Evolutionary conservation across 352 stramenopile species (phyloP), one percentile per base, ranked within the genome.

Genomic region (Phytopythium delawarense): DNA sequence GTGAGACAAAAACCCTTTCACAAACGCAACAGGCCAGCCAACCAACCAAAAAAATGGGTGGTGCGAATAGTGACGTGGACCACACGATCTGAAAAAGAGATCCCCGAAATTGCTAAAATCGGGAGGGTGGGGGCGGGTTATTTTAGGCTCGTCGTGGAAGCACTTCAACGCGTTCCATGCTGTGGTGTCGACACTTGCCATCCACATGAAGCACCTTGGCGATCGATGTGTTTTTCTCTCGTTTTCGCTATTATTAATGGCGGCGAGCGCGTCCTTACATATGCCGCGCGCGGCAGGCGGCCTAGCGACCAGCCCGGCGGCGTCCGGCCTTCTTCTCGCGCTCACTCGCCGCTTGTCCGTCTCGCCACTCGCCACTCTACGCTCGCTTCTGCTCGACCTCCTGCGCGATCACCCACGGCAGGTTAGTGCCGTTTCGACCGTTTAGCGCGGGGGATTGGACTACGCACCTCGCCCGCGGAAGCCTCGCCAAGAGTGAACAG

Each of bases 401-500:
- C 40, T 44, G 39, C 18, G 8, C 40, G 28, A 32, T 12, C 9
- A 32, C 2, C 7, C 8, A 51, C 11, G 9, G 2, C 16, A 4
- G 3, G 45, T 51, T 51, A 51, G 45, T 16, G 7, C n/a, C 44
- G 8, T 50, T 12, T 25, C 20, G 7, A 28, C 20, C 21, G 18
- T 0, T 18, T 13, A 51, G 4, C 11, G 32, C 45, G 20, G 13
- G 20, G 13, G 4, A 50, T 21, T 18, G 8, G 15, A 20, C 50
- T 7, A 63, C 69, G 52, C 59, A 76, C 66, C 64, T 69, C 56
- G 25, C 40, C 46, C 44, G 61, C 32, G 30, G 67, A 74, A 25
- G 64, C 61, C 50, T 80, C 61, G 35, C 78, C 72, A 30, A 95
- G 69, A 37, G 83, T 73, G 60, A 88, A 65, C 52, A 97, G 70